Percentiles rank a stretch among this genome's conserved stretches.
These are phyloP conservation scores for Pneumocystis murina DNA, from an alignment of 1,139 yeast species.

Conservation along the genomic window DNA sequence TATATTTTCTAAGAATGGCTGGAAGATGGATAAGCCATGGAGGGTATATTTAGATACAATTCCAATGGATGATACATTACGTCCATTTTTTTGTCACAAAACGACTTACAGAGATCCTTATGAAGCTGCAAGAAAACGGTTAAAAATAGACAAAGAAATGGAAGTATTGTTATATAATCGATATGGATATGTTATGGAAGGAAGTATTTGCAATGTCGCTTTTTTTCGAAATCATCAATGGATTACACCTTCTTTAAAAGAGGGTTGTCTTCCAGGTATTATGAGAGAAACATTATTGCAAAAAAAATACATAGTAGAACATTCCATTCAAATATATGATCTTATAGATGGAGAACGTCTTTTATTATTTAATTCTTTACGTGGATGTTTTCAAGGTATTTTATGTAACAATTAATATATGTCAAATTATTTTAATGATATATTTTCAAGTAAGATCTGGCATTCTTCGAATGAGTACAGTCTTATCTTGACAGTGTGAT, in stretches of 20 bases:
- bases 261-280: neutral
- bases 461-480: constrained; percentile 65
- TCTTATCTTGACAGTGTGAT: constrained; percentile 56
- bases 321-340: neutral
- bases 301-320: neutral
- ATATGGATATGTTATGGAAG: neutral
- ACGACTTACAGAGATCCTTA: constrained; percentile 1
- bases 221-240: neutral
- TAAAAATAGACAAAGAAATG: neutral
- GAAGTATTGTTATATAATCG: constrained; percentile 1
- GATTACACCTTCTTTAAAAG: neutral
- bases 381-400: neutral
- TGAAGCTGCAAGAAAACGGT: neutral
- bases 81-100: neutral
- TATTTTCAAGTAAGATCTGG: constrained; percentile 35
- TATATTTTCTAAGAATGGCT: neutral
- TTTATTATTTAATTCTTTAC: neutral
- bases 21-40: neutral
- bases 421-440: neutral
- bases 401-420: neutral
- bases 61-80: neutral
- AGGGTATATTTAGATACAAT: neutral
- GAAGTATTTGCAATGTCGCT: constrained; percentile 1
- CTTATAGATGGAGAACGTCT: neutral
- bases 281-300: constrained; percentile 1